phyloP scores from a whole-genome alignment of 2,329 filamentous ascomycete genomes.

The Acrocalymma vagum region DNA sequence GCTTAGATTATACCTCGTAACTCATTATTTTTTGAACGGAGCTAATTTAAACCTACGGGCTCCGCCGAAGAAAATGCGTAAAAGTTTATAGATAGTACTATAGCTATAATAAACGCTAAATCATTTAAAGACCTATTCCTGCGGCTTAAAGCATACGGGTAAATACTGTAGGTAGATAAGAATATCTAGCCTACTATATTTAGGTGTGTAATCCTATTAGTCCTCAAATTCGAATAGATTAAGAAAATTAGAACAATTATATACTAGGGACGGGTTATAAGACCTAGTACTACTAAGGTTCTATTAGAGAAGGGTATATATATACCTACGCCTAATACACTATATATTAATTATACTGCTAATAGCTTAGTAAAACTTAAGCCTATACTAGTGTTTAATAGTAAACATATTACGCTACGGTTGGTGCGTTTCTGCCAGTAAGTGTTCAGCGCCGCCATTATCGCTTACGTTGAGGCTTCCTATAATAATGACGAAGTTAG shows the following conservation, averaged over 20 bases:
- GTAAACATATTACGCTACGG: conserved; percentile 1
- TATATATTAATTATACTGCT: conserved; percentile 2
- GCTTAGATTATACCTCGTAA: conserved; percentile 3
- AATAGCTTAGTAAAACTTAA: conserved; percentile 1
- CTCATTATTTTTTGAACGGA: neutral
- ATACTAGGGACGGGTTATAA: neutral
- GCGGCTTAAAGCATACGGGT: no score
- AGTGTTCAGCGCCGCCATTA: conserved; percentile 2
- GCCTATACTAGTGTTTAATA: neutral
- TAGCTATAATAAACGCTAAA: no score
- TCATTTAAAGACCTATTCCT: no score
- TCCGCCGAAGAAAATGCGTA: no score
- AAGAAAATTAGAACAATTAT: conserved; percentile 1
- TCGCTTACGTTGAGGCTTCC: neutral
- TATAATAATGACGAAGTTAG: no score
- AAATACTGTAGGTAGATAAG: neutral
- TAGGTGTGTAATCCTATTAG: neutral
- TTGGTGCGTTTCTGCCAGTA: conserved; percentile 3
- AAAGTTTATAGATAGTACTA: no score
- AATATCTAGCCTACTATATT: conserved; percentile 2
- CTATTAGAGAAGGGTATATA: conserved; percentile 1
- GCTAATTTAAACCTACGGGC: neutral
- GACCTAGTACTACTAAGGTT: neutral
- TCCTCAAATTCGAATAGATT: neutral
- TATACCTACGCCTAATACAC: neutral